phyloP scores from a whole-genome alignment of 2,329 filamentous ascomycete species.

The Hortaea werneckii region DNA sequence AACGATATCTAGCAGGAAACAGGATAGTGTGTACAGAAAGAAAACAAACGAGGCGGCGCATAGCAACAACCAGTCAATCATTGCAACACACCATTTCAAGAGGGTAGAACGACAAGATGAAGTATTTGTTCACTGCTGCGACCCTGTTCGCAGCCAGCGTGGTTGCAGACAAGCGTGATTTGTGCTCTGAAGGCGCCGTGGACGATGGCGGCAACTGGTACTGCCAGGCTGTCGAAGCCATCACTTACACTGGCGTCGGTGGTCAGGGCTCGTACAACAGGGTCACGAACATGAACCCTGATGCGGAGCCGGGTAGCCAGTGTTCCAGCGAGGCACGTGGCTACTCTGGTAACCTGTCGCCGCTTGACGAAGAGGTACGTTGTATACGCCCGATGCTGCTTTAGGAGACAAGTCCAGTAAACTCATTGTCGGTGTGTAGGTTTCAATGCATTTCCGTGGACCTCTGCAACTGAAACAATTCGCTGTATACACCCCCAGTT shows the following conservation, averaged over 20 bases:
- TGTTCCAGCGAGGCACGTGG: conserved; percentile 44
- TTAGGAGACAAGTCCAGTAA: not conserved
- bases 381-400: not conserved
- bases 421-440: conserved; percentile 32
- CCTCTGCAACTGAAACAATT: conserved; percentile 57
- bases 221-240: conserved; percentile 53
- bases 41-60: not conserved
- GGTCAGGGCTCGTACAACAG: conserved; percentile 52
- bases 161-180: conserved; percentile 16
- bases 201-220: conserved; percentile 50
- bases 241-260: conserved; percentile 47
- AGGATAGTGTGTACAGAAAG: not conserved
- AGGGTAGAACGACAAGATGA: conserved; percentile 16
- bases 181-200: conserved; percentile 20
- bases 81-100: not conserved
- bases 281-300: conserved; percentile 49
- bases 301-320: conserved; percentile 28
- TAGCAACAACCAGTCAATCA: not conserved
- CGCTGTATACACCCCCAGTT: conserved; percentile 51
- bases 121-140: conserved; percentile 21
- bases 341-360: conserved; percentile 54
- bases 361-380: conserved; percentile 60
- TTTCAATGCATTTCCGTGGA: conserved; percentile 64
- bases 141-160: conserved; percentile 21
- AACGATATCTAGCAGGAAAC: not conserved